Conservation (phyloP, 805 yeast species). For the Lipomyces starkeyi region DNA sequence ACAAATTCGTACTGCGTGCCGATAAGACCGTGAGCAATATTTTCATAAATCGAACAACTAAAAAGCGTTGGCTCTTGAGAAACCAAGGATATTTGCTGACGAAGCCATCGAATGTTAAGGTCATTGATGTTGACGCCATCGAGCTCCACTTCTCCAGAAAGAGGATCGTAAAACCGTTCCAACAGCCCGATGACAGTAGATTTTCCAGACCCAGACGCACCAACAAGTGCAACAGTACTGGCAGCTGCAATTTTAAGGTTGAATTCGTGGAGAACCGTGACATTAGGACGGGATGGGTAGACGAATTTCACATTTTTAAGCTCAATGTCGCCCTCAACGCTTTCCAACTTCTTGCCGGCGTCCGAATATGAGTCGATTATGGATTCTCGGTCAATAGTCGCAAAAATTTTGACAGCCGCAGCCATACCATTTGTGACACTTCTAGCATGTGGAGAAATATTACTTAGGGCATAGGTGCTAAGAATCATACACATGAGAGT, state of each 20-base stretch:
- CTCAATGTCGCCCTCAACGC: slow-evolving; percentile 49
- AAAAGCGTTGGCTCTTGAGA: slow-evolving; percentile 65
- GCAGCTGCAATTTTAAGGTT: slow-evolving; percentile 65
- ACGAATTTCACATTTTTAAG: slow-evolving; percentile 38
- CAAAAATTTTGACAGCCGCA: slow-evolving; percentile 49
- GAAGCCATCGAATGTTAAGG: slow-evolving; percentile 57
- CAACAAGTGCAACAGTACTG: slow-evolving; percentile 83
- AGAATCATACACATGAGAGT: slow-evolving; percentile 48
- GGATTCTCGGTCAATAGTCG: slow-evolving; percentile 52
- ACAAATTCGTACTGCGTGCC: slow-evolving; percentile 43
- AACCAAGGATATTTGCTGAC: slow-evolving; percentile 63
- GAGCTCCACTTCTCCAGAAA: slow-evolving; percentile 53
- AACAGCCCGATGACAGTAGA: slow-evolving; percentile 56
- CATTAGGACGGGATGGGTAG: slow-evolving; percentile 44
- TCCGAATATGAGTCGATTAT: slow-evolving; percentile 45
- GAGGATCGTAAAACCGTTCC: slow-evolving; percentile 63
- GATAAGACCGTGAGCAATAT: slow-evolving; percentile 73
- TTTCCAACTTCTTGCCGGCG: slow-evolving; percentile 30
- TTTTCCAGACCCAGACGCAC: slow-evolving; percentile 72
- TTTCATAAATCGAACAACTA: slow-evolving; percentile 79
- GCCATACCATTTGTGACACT: slow-evolving; percentile 49
- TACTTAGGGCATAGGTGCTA: slow-evolving; percentile 50
- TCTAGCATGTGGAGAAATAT: slow-evolving; percentile 50
- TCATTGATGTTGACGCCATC: slow-evolving; percentile 56
- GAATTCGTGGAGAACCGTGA: slow-evolving; percentile 39